Evolutionary conservation across 2,329 filamentous ascomycete species (phyloP).

Genomic region (Colletotrichum sidae): DNA sequence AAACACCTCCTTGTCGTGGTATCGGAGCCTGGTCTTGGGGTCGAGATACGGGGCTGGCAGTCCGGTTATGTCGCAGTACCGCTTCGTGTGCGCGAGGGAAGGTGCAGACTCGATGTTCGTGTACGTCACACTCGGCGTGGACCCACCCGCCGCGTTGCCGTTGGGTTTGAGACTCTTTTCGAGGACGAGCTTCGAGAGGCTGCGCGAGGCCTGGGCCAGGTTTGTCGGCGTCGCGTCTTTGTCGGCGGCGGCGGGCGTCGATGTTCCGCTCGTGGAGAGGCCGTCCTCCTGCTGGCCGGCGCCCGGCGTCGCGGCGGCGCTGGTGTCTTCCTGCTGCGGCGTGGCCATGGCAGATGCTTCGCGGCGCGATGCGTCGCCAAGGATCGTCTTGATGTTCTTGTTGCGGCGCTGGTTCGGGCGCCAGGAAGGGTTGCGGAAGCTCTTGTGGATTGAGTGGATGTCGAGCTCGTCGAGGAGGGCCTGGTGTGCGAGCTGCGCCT

Average conservation of each 20-base stretch:
- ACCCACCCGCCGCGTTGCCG: constrained; percentile 49
- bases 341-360: constrained; percentile 84
- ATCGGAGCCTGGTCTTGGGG: constrained; percentile 92
- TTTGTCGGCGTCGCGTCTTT: constrained; percentile 67
- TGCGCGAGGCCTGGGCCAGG: constrained; percentile 89
- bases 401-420: constrained; percentile 94
- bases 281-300: constrained; percentile 57
- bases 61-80: constrained; percentile 96
- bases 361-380: constrained; percentile 87
- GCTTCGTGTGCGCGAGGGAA: constrained; percentile 83
- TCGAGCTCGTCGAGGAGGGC: constrained; percentile 91
- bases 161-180: constrained; percentile 77
- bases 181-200: constrained; percentile 86
- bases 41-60: constrained; percentile 92
- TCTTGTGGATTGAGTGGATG: constrained; percentile 86
- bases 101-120: constrained; percentile 97
- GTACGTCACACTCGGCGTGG: constrained; percentile 84
- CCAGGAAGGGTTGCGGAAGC: constrained; percentile 92
- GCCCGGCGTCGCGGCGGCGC: constrained; percentile 76
- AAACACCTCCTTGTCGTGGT: constrained; percentile 95
- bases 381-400: constrained; percentile 98
- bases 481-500: constrained; percentile 84
- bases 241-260: constrained; percentile 62
- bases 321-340: constrained; percentile 75
- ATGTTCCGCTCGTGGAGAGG: constrained; percentile 67